Evolutionary conservation across 176 grass and related monocot species (phyloP), one percentile per base, ranked within the genome.

Genomic region (Oryza longistaminata): DNA sequence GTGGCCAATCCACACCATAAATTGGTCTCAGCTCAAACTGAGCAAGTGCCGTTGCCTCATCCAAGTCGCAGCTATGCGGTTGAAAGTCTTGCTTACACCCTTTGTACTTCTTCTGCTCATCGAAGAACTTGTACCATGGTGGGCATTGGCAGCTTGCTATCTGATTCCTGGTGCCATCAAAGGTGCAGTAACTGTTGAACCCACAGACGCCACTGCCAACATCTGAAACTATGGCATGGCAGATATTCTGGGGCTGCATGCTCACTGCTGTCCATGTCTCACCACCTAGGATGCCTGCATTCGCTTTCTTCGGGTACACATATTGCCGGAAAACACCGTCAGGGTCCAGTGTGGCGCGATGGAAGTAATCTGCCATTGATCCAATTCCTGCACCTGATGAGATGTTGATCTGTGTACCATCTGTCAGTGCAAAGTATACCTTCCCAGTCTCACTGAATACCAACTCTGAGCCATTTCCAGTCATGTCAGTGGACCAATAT

Each of bases 251-350:
- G 34, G 81, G 64, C 0, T n/a, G 9, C 16, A 12, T n/a, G 3
- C 0, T 25, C 79, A 80, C 74, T 46, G 4, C 62, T 0, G 6
- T 72, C 76, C 85, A 83, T 37, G 35, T 0, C 9, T 55, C 4
- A n/a, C 37, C 1, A 61, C 35, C 35, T 5, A 37, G 35, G 35
- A 37, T 37, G 35, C 35, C 35, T 37, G 35, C 35, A 37, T 37
- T 37, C 35, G 3, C 35, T 37, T 37, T 86, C 19, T 86, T 92
- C 1, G 78, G 66, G 34, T 88, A 86, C 14, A 75, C 11, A 21
- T 92, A 92, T n/a, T 82, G 40, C 11, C 86, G 86, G 16, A 88
- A 83, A 24, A 86, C 55, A 2, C 90, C 87, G 3, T 92, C 74
- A 14, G 77, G 61, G 60, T 92, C 87, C 19, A 92, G 68, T 9